Evolutionary conservation across 1,284 basidiomycete species (phyloP).

Genomic region (Apiotrichum montevideense): DNA sequence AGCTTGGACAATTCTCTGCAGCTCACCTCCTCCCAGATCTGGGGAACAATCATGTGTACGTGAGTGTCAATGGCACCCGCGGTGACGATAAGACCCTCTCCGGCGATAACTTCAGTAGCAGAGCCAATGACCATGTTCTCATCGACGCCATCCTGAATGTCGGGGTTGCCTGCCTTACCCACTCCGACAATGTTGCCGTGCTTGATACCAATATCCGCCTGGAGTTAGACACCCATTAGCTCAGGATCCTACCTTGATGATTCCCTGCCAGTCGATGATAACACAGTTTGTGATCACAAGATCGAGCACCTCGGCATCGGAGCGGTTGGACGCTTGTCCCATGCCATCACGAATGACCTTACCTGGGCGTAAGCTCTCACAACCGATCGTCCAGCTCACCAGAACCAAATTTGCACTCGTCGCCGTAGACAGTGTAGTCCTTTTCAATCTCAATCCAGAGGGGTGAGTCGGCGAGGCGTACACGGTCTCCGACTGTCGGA

Average conservation of each 20-base stretch:
- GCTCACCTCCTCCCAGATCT: constrained; percentile 57
- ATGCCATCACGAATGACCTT: constrained; percentile 94
- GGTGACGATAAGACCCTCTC: constrained; percentile 88
- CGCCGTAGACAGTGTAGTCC: constrained; percentile 65
- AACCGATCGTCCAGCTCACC: constrained; percentile 49
- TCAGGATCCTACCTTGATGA: constrained; percentile 67
- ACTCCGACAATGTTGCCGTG: constrained; percentile 77
- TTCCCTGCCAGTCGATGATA: constrained; percentile 90
- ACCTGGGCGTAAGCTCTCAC: constrained; percentile 49
- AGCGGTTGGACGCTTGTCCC: constrained; percentile 79
- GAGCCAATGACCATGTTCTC: constrained; percentile 73
- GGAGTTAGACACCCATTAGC: not conserved
- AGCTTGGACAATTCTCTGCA: constrained; percentile 42
- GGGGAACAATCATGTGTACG: constrained; percentile 88
- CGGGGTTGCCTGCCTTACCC: constrained; percentile 96
- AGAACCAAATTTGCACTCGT: constrained; percentile 97
- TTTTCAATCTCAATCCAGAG: constrained; percentile 91
- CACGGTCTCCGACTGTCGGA: constrained; percentile 82
- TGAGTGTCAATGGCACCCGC: constrained; percentile 92
- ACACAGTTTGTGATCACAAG: constrained; percentile 91
- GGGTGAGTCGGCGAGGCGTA: constrained; percentile 80
- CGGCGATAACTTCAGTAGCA: constrained; percentile 80
- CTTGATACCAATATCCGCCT: constrained; percentile 97
- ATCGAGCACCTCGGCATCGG: constrained; percentile 68
- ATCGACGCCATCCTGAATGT: constrained; percentile 79